Conservation (phyloP, 2,329 filamentous ascomycete genomes). For the Tolypocladium ophioglossoides region DNA sequence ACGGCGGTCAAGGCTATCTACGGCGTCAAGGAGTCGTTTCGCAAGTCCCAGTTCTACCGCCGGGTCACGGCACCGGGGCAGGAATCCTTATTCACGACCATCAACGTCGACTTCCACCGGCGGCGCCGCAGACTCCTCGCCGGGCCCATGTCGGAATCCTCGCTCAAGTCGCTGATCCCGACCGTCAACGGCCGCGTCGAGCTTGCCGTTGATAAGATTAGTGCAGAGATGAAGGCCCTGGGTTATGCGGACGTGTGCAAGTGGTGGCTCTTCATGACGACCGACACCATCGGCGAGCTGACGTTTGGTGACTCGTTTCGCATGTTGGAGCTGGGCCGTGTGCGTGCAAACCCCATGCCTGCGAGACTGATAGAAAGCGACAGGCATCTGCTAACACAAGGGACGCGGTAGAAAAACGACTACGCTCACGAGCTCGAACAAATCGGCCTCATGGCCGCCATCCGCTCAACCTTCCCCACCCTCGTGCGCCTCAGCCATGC, state of each 20-base stretch:
- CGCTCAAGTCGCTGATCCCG: slow-evolving; percentile 18
- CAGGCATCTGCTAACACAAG: background rate
- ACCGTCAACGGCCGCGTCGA: slow-evolving; percentile 24
- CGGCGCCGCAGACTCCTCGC: slow-evolving; percentile 30
- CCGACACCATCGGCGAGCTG: slow-evolving; percentile 42
- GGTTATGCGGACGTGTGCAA: slow-evolving; percentile 36
- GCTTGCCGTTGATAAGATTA: slow-evolving; percentile 31
- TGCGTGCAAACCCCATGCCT: slow-evolving; percentile 11
- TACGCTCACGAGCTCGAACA: slow-evolving; percentile 28
- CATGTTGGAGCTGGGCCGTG: slow-evolving; percentile 38
- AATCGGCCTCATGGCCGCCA: slow-evolving; percentile 9
- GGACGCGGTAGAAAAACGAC: slow-evolving; percentile 14
- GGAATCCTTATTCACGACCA: slow-evolving; percentile 26
- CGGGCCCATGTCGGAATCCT: slow-evolving; percentile 24
- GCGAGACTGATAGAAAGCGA: background rate
- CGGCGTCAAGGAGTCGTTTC: slow-evolving; percentile 12
- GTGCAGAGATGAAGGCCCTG: slow-evolving; percentile 25
- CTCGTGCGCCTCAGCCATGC: slow-evolving; percentile 12
- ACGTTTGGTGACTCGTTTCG: slow-evolving; percentile 45
- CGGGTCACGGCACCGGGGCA: slow-evolving; percentile 7
- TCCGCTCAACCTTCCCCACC: slow-evolving; percentile 17
- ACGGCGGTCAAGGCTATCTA: slow-evolving; percentile 21
- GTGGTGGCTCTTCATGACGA: slow-evolving; percentile 43
- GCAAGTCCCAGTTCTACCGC: slow-evolving; percentile 14
- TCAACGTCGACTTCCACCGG: slow-evolving; percentile 26